A percentile compares a stretch with the other conserved stretches of the same genome.
Conservation (phyloP, 2,329 filamentous ascomycete species). For the Pseudogymnoascus sp. region DNA sequence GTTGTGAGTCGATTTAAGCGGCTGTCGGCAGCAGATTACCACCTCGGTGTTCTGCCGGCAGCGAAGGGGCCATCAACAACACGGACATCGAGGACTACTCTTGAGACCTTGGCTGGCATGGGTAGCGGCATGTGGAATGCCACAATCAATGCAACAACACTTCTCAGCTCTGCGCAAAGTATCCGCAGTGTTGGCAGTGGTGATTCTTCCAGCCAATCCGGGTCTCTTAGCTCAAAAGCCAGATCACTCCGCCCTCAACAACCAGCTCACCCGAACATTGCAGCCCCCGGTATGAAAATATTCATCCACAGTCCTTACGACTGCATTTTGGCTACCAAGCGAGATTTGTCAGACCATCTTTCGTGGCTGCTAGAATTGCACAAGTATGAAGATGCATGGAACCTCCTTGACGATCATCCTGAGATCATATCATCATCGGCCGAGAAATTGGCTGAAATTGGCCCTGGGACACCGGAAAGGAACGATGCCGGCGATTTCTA, state of each 20-base stretch:
- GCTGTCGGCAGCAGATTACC: conserved; percentile 82
- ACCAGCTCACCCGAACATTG: conserved; percentile 23
- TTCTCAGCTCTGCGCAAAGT: conserved; percentile 83
- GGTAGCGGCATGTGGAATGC: conserved; percentile 81
- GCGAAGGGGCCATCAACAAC: conserved; percentile 56
- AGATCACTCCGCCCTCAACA: conserved; percentile 23
- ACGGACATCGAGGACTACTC: conserved; percentile 55
- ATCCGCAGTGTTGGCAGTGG: conserved; percentile 53
- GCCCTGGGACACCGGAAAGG: conserved; percentile 33
- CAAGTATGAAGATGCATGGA: conserved; percentile 79
- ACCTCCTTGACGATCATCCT: conserved; percentile 78
- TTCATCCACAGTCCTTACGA: conserved; percentile 97
- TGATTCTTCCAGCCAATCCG: conserved; percentile 38
- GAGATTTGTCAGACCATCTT: conserved; percentile 78
- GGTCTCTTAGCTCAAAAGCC: conserved; percentile 35
- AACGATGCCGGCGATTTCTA: conserved; percentile 50
- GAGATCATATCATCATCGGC: conserved; percentile 48
- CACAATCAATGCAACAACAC: conserved; percentile 73
- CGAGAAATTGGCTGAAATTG: conserved; percentile 33
- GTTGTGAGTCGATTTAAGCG: conserved; percentile 80
- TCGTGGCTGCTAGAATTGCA: conserved; percentile 76
- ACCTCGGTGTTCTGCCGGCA: conserved; percentile 74
- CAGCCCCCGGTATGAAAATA: conserved; percentile 59
- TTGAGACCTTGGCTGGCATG: conserved; percentile 66
- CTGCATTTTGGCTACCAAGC: conserved; percentile 82